phyloP scores from a whole-genome alignment of 225 moss, liverwort and hornwort species.

The Polytrichum formosum region DNA sequence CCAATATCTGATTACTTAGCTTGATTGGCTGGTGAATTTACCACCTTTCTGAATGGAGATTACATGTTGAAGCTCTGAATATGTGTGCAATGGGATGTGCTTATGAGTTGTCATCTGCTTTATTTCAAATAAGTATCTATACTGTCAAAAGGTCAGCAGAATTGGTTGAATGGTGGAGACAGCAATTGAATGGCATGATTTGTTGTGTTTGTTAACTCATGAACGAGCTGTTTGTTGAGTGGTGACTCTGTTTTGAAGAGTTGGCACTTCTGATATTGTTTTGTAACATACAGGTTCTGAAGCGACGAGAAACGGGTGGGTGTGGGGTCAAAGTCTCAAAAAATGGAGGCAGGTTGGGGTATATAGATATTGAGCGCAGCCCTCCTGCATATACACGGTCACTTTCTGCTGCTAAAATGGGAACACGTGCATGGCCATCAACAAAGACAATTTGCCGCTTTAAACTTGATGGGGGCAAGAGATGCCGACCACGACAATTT shows the following conservation, averaged over 20 bases:
- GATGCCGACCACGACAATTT: slow-evolving; percentile 79
- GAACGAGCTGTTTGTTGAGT: too few relatives aligned
- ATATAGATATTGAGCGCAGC: slow-evolving; percentile 47
- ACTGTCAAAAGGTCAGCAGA: too few relatives aligned
- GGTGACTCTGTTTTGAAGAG: too few relatives aligned
- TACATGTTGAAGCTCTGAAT: too few relatives aligned
- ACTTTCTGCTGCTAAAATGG: slow-evolving; percentile 73
- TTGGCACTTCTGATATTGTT: not conserved
- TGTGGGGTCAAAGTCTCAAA: slow-evolving; percentile 35
- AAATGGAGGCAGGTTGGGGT: slow-evolving; percentile 36
- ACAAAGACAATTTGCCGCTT: slow-evolving; percentile 55
- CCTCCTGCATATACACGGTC: slow-evolving; percentile 54
- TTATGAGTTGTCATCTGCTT: too few relatives aligned
- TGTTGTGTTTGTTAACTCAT: too few relatives aligned
- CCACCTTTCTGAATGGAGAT: too few relatives aligned
- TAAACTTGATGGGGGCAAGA: slow-evolving; percentile 48
- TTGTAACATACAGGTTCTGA: slow-evolving; percentile 46
- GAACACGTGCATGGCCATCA: slow-evolving; percentile 60
- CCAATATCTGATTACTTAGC: not conserved
- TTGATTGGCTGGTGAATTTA: too few relatives aligned
- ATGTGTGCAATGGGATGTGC: too few relatives aligned
- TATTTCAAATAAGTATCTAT: too few relatives aligned
- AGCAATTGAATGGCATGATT: too few relatives aligned
- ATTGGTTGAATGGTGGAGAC: too few relatives aligned
- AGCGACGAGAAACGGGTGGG: slow-evolving; percentile 65